Conservation (phyloP, 257 asterid species). For the Penstemon barbatus region DNA sequence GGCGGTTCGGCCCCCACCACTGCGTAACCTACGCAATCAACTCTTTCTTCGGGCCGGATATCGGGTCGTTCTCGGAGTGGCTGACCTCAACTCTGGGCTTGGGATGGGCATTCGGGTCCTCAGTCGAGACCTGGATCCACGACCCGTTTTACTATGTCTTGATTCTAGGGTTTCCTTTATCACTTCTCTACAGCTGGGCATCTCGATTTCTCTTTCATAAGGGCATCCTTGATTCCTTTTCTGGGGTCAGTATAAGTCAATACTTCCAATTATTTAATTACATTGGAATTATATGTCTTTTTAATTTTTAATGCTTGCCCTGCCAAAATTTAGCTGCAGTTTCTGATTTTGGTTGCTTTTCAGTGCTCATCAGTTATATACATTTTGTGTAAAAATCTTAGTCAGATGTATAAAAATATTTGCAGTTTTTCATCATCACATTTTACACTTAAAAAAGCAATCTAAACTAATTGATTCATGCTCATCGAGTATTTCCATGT, state of each 20-base stretch:
- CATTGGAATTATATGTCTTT: too few relatives aligned
- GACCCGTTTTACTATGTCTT: conserved; percentile 70
- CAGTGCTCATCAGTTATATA: background rate
- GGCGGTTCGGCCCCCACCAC: conserved; percentile 91
- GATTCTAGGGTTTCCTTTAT: conserved; percentile 68
- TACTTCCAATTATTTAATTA: too few relatives aligned
- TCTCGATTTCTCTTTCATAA: conserved; percentile 58
- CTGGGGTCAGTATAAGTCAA: conserved; percentile 58
- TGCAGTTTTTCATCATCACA: conserved; percentile 15
- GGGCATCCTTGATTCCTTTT: conserved; percentile 65
- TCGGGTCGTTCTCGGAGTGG: conserved; percentile 93
- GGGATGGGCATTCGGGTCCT: conserved; percentile 58
- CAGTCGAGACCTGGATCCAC: conserved; percentile 75
- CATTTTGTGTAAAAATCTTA: background rate
- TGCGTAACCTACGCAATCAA: conserved; percentile 76
- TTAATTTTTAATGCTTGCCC: too few relatives aligned
- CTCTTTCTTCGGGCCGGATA: conserved; percentile 97
- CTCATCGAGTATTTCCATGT: conserved; percentile 22
- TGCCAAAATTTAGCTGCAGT: conserved; percentile 15
- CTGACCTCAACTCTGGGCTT: conserved; percentile 62
- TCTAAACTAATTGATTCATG: conserved; percentile 14
- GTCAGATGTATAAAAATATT: background rate
- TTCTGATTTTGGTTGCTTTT: background rate
- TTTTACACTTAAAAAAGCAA: background rate
- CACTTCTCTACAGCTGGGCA: conserved; percentile 54